These are phyloP conservation scores for Trichophyton mentagrophytes DNA, from an alignment of 2,329 filamentous ascomycete species.

Conservation along the genomic window DNA sequence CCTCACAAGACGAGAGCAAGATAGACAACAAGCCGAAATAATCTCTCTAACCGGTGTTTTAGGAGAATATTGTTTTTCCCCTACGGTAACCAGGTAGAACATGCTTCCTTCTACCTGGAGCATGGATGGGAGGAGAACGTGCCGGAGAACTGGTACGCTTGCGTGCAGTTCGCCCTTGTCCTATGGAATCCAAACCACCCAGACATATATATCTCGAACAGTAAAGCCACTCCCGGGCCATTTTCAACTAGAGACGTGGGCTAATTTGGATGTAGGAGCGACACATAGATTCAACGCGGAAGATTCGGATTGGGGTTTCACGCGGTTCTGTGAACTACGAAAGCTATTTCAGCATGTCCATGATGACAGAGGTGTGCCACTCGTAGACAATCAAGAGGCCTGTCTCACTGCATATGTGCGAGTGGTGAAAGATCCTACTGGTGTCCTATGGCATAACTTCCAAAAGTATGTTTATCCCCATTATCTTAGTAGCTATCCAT, in stretches of 20 bases:
- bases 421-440: constrained; percentile 38
- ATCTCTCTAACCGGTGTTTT: constrained; percentile 17
- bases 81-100: constrained; percentile 85
- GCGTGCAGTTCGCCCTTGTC: constrained; percentile 87
- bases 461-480: constrained; percentile 25
- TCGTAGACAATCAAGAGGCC: constrained; percentile 37
- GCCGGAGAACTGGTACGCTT: constrained; percentile 90
- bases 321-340: constrained; percentile 80
- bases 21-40: background rate
- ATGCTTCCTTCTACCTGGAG: constrained; percentile 89
- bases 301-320: constrained; percentile 97
- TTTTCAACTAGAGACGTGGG: constrained; percentile 2
- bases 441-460: constrained; percentile 38
- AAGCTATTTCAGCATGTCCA: constrained; percentile 69
- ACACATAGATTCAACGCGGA: constrained; percentile 93
- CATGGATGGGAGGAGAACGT: constrained; percentile 70
- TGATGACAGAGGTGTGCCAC: constrained; percentile 52
- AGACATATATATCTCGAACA: constrained; percentile 61
- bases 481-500: background rate
- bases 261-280: constrained; percentile 42
- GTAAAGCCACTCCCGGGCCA: constrained; percentile 32
- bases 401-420: constrained; percentile 37
- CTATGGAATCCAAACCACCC: constrained; percentile 91
- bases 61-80: constrained; percentile 95
- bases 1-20: background rate